Evolutionary conservation across 2,329 filamentous ascomycete species (phyloP), one percentile per base, ranked within the genome.

Genomic region (Pestalotiopsis sp.): DNA sequence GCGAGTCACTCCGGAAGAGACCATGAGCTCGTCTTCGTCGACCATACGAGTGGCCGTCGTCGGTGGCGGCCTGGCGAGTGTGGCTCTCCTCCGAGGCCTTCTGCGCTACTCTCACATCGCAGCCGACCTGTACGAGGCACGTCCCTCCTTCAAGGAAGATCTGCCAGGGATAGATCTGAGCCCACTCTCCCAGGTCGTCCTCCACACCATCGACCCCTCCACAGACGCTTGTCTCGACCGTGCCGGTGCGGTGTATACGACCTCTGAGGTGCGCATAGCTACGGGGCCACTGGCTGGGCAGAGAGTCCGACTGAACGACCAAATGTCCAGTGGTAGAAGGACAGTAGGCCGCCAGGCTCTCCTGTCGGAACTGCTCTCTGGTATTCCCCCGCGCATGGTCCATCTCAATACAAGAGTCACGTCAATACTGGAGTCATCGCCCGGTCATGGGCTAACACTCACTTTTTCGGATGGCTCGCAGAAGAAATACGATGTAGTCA

Each of bases 31-130:
- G 23, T 59, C 69, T 2, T 68, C 72, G 36, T 75, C 74, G 14
- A 74, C 72, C 25, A 75, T 77, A 36, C 72, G 74, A 36, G 72
- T 78, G 31, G 77, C 76, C 52, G 77, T 78, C 39, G 67, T 78
- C 41, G 77, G 77, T 39, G 76, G 76, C 17, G 74, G 74, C 0
- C 61, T 78, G 17, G 72, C 72, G 11, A 74, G 73, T 11, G 74
- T 74, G 4, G 67, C 69, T 36, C 61, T 78, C 5, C 66, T 78
- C 3, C 72, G 75, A 14, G 77, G 76, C 2, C 73, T 78, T 11
- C 52, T 78, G 4, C 69, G 74, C 23, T 71, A 77, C 67, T 73
- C 74, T 45, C 76, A 78, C 62, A 73, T 78, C 13, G 70, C 71
- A 12, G 76, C 72, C 13, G 75, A 78, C 63, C 70, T 78, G 31